Conservation (phyloP, 352 stramenopile genomes). For the Phytophthora litchii region DNA sequence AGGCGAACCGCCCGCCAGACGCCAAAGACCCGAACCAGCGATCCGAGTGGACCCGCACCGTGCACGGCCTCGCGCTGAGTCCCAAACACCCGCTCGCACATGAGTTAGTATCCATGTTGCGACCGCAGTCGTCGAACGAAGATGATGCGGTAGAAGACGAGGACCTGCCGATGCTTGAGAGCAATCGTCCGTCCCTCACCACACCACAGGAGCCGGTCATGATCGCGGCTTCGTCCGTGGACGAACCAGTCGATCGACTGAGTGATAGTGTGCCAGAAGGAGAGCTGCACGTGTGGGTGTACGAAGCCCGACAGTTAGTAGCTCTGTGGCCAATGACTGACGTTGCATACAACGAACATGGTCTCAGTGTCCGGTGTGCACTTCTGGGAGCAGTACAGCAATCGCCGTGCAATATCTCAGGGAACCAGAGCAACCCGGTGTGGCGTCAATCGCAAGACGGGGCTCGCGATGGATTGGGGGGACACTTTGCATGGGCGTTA, state of each 20-base stretch:
- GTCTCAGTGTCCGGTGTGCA: constrained; percentile 48
- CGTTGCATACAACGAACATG: constrained; percentile 53
- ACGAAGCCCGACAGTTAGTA: constrained; percentile 48
- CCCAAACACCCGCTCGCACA: constrained; percentile 20
- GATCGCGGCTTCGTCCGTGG: constrained; percentile 10
- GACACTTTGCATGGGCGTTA: constrained; percentile 48
- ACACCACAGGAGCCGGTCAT: constrained; percentile 16
- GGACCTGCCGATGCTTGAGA: constrained; percentile 42
- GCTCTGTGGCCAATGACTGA: constrained; percentile 46
- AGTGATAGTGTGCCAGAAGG: constrained; percentile 36
- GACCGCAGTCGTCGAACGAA: constrained; percentile 26
- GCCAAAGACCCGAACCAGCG: constrained; percentile 7
- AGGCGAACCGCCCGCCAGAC: constrained; percentile 16
- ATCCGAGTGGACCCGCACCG: not conserved
- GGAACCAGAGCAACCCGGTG: constrained; percentile 46
- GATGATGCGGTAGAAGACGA: constrained; percentile 29
- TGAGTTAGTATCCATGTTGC: constrained; percentile 26
- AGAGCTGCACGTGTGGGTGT: constrained; percentile 59
- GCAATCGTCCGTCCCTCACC: constrained; percentile 26
- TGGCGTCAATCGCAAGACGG: constrained; percentile 37
- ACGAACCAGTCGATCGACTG: constrained; percentile 24
- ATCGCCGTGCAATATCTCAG: constrained; percentile 46
- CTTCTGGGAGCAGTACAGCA: constrained; percentile 51
- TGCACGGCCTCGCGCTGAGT: constrained; percentile 22
- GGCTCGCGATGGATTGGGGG: constrained; percentile 36